Evolutionary conservation across 2,329 filamentous ascomycete species (phyloP), one percentile per base, ranked within the genome.

Genomic region (Xylariaceae sp.): DNA sequence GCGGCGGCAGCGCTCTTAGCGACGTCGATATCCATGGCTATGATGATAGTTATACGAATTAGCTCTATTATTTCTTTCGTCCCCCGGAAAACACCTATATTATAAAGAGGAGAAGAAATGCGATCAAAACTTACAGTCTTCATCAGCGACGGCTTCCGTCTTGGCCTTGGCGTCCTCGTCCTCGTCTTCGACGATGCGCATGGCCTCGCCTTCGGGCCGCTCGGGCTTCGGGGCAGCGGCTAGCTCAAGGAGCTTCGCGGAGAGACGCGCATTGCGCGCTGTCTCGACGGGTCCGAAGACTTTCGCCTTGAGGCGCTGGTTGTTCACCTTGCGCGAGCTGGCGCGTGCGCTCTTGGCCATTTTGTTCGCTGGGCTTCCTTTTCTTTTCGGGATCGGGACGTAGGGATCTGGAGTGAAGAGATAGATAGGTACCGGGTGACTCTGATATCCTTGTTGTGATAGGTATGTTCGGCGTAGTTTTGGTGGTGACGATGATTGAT

Each of bases 301-400:
- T 61, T 83, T 84, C 62, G 82, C 78, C 72, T 91, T 91, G 61
- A 96, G 80, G 65, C 83, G 86, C 64, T 82, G 80, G 75, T 91
- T 90, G 77, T 96, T 96, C 67, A 80, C 79, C 77, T 96, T 96
- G 66, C 79, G 84, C 62, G 81, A 78, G 70, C 87, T 95, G 62
- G 91, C 83, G 70, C 92, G 81, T 58, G 88, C 78, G 69, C 89
- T 88, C 72, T 95, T 96, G 29, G 91, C 92, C 92, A 96, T 97
- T 52, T 47, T 30, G 51, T 47, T 19, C 5, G 35, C 12, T 12
- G 26, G 42, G 31, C 4, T 45, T 42, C 5, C 6, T 42, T 34
- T 30, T 27, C 9, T 7, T 32, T 32, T 29, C 3, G 3, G 41
- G 45, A 11, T 3, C n/a, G 3, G 11, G 12, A 11, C 35, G 8